Evolutionary conservation across 305 asterid genomes (phyloP).

Genomic region (Solanum hybrid): DNA sequence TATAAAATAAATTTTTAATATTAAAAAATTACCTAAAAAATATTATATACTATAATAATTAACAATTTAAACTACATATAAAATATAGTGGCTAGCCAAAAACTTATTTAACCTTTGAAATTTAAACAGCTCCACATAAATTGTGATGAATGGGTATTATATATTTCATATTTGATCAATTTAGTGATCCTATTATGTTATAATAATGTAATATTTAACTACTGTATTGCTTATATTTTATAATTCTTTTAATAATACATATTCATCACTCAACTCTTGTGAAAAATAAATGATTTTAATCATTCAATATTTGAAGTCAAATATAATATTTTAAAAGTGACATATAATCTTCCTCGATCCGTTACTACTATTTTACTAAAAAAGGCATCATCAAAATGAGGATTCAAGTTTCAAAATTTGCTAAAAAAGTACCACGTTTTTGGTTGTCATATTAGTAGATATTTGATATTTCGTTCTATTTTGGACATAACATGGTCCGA

Average conservation of each 20-base stretch:
- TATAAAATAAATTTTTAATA: no score
- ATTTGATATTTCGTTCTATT: background rate
- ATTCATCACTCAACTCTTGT: background rate
- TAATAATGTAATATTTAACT: background rate
- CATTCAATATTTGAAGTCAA: background rate
- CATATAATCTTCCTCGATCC: background rate
- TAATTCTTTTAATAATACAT: background rate
- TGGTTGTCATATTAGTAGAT: background rate
- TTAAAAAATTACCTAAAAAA: no score
- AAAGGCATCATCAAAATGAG: background rate
- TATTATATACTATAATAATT: no score
- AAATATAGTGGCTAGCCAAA: no score
- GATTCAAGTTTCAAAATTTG: background rate
- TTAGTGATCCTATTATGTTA: no score
- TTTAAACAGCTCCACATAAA: background rate
- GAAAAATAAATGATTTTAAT: background rate
- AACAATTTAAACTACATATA: no score
- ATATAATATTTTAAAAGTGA: background rate
- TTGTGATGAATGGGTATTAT: background rate
- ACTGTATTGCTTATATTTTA: background rate
- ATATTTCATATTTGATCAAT: no score
- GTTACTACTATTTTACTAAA: no score
- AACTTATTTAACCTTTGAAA: background rate
- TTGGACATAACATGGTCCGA: background rate
- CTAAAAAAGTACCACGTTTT: background rate